Evolutionary conservation across 192 early-diverging fungal species (phyloP), one percentile per base, ranked within the genome.

Genomic region (Coemansia sp.): DNA sequence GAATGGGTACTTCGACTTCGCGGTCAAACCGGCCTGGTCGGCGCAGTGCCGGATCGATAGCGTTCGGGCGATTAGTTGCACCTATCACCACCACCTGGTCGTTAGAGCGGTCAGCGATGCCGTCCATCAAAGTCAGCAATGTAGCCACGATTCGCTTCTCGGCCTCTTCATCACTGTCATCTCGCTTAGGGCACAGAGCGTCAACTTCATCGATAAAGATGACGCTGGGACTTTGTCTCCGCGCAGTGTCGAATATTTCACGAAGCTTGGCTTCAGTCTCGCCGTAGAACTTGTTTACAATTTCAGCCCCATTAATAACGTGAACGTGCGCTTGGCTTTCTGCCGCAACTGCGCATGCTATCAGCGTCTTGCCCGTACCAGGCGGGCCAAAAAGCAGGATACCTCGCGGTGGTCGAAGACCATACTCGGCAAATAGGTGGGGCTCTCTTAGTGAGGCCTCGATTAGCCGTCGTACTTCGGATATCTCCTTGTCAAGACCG

Each of bases 181-280:
- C 92, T 40, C 95, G 88, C 51, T 88, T 92, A 1, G 95, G 93
- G 74, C 94, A 96, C 6, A 98, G 82, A 0, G 94, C 90, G 70
- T 98, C 96, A 50, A 98, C 90, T 69, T 98, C 96, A 69, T 98
- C 96, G 68, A 98, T 93, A 74, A 96, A 95, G 9, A 98, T 88
- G 9, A 98, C 88, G 34, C 94, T 87, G 1, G 94, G 95, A 7
- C 87, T 84, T 24, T 89, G 86, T 35, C 86, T 83, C 6, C 74
- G 70, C 0, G 94, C 94, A 68, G 89, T 75, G 6, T 86, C 83
- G 72, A 97, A 95, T 35, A 95, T 87, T 29, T 83, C 81, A 36
- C 90, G 82, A n/a, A 96, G 72, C 87, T 91, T 64, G 6, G 88
- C 86, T 78, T 99, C 97, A 0, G 94, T 95, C 67, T 99, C 95